A percentile compares a stretch with the other conserved stretches of the same genome.
These are phyloP conservation scores for Sclerotinia subarctica DNA, from an alignment of 2,329 filamentous ascomycete genomes.

Conservation along the genomic window DNA sequence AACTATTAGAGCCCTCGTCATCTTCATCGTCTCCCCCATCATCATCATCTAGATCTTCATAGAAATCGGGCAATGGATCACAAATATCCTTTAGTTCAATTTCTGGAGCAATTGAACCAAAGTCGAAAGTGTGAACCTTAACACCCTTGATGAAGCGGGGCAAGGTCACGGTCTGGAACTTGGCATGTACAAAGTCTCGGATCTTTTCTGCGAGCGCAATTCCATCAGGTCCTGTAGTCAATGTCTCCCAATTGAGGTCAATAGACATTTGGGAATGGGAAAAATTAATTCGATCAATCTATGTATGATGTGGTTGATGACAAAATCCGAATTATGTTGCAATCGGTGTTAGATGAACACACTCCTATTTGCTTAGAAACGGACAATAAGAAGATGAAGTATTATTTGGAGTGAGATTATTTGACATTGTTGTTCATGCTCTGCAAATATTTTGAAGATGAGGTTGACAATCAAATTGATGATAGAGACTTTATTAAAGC, in stretches of 20 bases:
- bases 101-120: constrained; percentile 77
- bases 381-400: neutral
- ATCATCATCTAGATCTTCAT: constrained; percentile 73
- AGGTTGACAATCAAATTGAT: neutral
- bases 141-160: constrained; percentile 97
- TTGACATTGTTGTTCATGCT: neutral
- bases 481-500: neutral
- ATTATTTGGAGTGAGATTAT: neutral
- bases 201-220: constrained; percentile 79
- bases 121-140: constrained; percentile 89
- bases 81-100: constrained; percentile 96
- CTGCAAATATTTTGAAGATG: neutral
- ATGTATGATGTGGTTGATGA: neutral
- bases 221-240: constrained; percentile 87
- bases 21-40: constrained; percentile 52
- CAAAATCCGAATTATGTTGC: neutral
- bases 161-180: constrained; percentile 87
- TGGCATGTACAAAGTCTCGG: constrained; percentile 89
- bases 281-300: neutral
- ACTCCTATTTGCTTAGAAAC: neutral
- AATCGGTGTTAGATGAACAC: neutral
- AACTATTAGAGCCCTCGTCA: constrained; percentile 37
- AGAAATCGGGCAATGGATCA: constrained; percentile 93
- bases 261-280: constrained; percentile 72
- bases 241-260: constrained; percentile 92